Conservation (phyloP, 371 early-diverging fungal genomes). For the Lichtheimia hyalospora region DNA sequence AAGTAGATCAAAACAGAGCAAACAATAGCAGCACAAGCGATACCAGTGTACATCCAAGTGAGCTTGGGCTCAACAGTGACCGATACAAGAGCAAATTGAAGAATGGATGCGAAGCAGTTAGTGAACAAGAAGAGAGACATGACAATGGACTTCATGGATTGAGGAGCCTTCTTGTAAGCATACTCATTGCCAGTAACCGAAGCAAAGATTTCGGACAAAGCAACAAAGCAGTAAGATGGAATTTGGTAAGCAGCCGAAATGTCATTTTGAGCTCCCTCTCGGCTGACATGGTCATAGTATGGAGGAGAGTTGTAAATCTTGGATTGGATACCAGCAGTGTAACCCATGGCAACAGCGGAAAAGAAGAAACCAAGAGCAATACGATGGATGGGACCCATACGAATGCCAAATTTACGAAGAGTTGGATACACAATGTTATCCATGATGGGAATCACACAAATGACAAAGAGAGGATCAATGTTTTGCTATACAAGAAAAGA, state of each 20-base stretch:
- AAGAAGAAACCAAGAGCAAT: constrained; percentile 73
- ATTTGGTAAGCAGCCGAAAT: constrained; percentile 70
- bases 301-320: constrained; percentile 56
- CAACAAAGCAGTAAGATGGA: constrained; percentile 67
- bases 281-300: constrained; percentile 23
- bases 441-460: constrained; percentile 72
- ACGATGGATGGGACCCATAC: constrained; percentile 67
- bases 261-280: constrained; percentile 24
- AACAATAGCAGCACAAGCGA: constrained; percentile 14
- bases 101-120: constrained; percentile 66
- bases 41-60: constrained; percentile 57
- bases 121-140: constrained; percentile 74
- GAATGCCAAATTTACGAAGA: constrained; percentile 61
- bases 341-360: constrained; percentile 65
- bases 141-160: constrained; percentile 75
- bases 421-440: constrained; percentile 68
- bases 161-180: constrained; percentile 77
- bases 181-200: constrained; percentile 78
- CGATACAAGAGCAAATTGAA: constrained; percentile 67
- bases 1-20: constrained; percentile 18
- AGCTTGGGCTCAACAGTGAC: constrained; percentile 72
- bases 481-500: constrained; percentile 60
- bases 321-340: constrained; percentile 74
- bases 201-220: constrained; percentile 71
- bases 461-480: constrained; percentile 65